Conservation (phyloP, 2,329 filamentous ascomycete species). For the Neopestalotiopsis sp. region DNA sequence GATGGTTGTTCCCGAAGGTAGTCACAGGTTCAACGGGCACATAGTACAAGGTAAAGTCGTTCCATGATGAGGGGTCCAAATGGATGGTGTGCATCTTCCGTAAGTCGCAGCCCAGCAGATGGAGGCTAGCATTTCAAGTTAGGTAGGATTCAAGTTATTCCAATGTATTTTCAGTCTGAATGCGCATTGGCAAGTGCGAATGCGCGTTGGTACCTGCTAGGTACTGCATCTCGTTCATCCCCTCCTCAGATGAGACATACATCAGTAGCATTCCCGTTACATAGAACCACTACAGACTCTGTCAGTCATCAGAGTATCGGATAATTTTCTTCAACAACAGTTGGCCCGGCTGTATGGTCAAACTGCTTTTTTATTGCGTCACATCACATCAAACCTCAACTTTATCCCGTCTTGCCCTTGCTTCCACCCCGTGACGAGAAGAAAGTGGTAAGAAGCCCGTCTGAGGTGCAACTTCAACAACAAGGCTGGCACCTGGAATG, state of each 20-base stretch:
- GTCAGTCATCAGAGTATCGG: not conserved
- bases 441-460: not conserved
- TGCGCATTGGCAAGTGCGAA: not conserved
- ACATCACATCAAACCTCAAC: not conserved
- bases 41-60: not conserved
- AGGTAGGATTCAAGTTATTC: not conserved
- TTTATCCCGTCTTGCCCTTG: not conserved
- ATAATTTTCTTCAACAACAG: not conserved
- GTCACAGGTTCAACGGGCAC: slow-evolving; percentile 7
- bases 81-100: not conserved
- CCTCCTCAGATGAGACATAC: not conserved
- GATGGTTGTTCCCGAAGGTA: not conserved
- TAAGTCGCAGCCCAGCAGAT: not conserved
- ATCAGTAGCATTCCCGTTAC: not conserved
- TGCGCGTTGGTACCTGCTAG: not conserved
- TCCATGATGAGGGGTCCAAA: not conserved
- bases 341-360: not conserved
- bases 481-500: not conserved
- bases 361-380: not conserved
- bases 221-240: not conserved
- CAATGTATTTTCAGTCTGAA: too few relatives aligned
- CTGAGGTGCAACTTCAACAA: not conserved
- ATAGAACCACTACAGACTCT: not conserved
- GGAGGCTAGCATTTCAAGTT: too few relatives aligned
- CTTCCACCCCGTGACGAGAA: not conserved